Evolutionary conservation across 2,329 filamentous ascomycete genomes (phyloP).

Genomic region (Colletotrichum falcatum): DNA sequence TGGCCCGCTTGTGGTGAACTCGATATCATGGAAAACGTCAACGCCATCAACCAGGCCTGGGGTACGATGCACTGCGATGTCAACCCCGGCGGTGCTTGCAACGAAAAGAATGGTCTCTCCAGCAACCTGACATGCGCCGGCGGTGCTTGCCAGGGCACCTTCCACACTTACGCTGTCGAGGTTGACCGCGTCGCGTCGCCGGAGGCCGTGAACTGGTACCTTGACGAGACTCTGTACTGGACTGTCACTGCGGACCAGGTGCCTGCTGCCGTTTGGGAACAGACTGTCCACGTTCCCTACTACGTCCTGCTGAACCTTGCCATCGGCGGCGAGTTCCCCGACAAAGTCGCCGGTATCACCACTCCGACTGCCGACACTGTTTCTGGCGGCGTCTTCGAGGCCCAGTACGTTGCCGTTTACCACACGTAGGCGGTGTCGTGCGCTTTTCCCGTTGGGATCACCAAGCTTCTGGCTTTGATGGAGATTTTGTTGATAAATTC

Average conservation of each 20-base stretch:
- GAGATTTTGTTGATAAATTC: background rate
- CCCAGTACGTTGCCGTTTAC: background rate
- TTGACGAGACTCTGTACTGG: background rate
- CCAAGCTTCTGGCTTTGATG: background rate
- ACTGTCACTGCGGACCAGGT: background rate
- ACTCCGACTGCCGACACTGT: background rate
- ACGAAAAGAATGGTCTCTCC: conserved; percentile 53
- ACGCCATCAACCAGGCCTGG: conserved; percentile 51
- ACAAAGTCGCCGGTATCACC: background rate
- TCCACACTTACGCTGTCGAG: background rate
- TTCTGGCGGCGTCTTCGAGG: background rate
- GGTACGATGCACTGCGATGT: conserved; percentile 57
- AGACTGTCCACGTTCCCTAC: background rate
- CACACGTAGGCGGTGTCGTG: background rate
- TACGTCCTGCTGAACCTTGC: background rate
- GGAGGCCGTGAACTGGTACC: background rate
- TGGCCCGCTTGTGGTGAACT: background rate
- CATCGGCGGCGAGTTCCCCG: background rate
- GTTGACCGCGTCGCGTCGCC: background rate
- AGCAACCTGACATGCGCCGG: background rate
- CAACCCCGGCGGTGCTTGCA: conserved; percentile 54
- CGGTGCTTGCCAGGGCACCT: background rate
- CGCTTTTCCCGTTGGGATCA: no score
- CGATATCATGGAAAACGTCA: conserved; percentile 58
- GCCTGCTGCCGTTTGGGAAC: background rate